Evolutionary conservation across 2,329 filamentous ascomycete species (phyloP).

Genomic region (Conoideocrella luteorostrata): DNA sequence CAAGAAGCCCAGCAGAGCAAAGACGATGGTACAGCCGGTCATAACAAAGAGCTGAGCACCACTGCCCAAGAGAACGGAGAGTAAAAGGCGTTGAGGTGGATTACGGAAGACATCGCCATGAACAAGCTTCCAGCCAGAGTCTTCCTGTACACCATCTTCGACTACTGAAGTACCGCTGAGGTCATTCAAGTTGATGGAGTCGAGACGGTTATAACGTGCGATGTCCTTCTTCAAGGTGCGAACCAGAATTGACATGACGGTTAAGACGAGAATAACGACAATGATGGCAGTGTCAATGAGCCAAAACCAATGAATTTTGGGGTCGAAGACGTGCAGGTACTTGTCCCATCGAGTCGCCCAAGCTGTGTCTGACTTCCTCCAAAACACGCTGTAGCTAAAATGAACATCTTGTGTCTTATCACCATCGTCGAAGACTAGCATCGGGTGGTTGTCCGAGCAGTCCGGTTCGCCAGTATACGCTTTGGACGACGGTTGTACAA

Average conservation of each 20-base stretch:
- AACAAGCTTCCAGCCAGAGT: slow-evolving; percentile 97
- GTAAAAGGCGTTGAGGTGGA: slow-evolving; percentile 72
- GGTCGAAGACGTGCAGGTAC: slow-evolving; percentile 93
- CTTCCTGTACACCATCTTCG: slow-evolving; percentile 92
- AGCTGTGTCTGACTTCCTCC: slow-evolving; percentile 74
- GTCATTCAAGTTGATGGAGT: slow-evolving; percentile 86
- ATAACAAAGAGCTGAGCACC: slow-evolving; percentile 96
- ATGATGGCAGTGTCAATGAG: slow-evolving; percentile 94
- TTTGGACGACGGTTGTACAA: slow-evolving; percentile 75
- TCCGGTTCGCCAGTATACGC: slow-evolving; percentile 52
- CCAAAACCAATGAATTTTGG: slow-evolving; percentile 98
- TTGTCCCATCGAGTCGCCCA: slow-evolving; percentile 99
- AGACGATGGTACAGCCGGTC: slow-evolving; percentile 88
- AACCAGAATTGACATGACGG: slow-evolving; percentile 86
- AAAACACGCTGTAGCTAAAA: slow-evolving; percentile 91
- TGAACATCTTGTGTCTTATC: slow-evolving; percentile 54
- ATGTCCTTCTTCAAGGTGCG: slow-evolving; percentile 91
- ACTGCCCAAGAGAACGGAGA: slow-evolving; percentile 86
- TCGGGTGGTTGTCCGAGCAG: slow-evolving; percentile 52
- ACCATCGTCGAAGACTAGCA: slow-evolving; percentile 58
- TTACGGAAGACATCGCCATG: slow-evolving; percentile 95
- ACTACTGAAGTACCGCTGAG: slow-evolving; percentile 70
- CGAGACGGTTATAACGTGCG: slow-evolving; percentile 89
- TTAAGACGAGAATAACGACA: slow-evolving; percentile 83
- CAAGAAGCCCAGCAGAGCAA: slow-evolving; percentile 88